Base-by-base conservation (phyloP, 2,329 filamentous ascomycete genomes). In the Claviceps lovelessii region DNA sequence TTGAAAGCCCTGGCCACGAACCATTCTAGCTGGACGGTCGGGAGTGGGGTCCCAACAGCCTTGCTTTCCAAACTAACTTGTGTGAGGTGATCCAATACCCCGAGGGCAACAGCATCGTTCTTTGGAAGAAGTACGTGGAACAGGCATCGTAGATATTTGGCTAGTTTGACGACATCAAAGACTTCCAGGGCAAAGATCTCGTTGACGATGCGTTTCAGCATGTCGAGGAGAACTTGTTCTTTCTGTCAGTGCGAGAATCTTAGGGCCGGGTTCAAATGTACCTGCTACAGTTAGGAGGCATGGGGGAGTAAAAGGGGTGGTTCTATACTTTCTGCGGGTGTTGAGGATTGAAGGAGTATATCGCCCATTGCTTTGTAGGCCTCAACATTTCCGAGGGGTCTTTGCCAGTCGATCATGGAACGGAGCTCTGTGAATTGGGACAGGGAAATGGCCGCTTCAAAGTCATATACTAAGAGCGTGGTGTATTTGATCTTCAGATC, bases 71-170 rank as follows among this genome's bases (percentile, higher is more conserved):
- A 69, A 7, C 79, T 78, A 53, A 84, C 73, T 1, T 66, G 65
- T 2, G 75, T 73, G 1, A 81, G 79, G 62, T 89, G 82, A n/a
- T 82, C 76, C 8, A 89, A 69, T 4, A 89, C 73, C 49, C 76
- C 73, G 51, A 85, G 71, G 10, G 80, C 78, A 17, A 82, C 67
- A 0, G 67, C 66, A 23, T 81, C 76, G 49, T 83, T 76, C 5
- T 77, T 71, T 1, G 77, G 71, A 0, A 90, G 68, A 0, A 85
- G 77, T 1, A 81, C 73, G 58, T 86, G 84, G 59, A 91, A 86
- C 2, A 93, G 73, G 61, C 86, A 90, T 1, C 88, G 80, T 49
- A 91, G 78, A 72, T 93, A 95, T 61, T 85, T 85, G 8, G 86
- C 79, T 1, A 94, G 72, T 60, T 81, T 83, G 1, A 66, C 64